phyloP scores from a whole-genome alignment of 1,139 yeast species.

The Suhomyces yuchorum region DNA sequence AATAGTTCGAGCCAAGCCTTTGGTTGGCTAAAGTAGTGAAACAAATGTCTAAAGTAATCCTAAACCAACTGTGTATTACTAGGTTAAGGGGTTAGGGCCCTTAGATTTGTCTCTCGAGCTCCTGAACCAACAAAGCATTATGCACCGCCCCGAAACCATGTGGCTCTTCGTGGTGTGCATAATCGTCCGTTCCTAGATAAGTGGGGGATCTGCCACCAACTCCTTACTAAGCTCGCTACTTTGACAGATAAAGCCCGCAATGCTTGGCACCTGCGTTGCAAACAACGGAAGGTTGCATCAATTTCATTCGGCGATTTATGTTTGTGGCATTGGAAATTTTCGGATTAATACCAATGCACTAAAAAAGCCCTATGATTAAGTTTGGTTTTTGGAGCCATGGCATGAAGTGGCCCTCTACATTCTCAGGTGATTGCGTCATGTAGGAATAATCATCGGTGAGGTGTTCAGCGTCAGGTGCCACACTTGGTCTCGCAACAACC shows the following conservation, averaged over 20 bases:
- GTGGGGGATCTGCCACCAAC: neutral
- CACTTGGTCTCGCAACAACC: neutral
- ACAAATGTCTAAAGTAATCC: too few species aligned
- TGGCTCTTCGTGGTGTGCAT: too few species aligned
- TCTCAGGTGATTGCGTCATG: neutral
- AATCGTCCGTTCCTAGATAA: neutral
- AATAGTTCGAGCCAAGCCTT: too few species aligned
- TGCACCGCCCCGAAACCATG: too few species aligned
- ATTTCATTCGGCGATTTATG: neutral
- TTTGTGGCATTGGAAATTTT: neutral
- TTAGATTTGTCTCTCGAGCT: too few species aligned
- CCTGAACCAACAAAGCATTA: too few species aligned
- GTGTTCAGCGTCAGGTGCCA: neutral
- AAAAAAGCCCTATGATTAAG: neutral
- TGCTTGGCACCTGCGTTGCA: neutral
- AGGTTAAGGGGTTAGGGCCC: too few species aligned
- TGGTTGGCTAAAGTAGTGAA: too few species aligned
- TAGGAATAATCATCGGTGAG: neutral
- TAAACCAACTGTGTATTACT: too few species aligned
- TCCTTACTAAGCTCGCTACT: neutral
- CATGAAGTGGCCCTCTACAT: neutral
- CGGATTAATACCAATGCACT: neutral
- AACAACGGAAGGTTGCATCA: neutral
- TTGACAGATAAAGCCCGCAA: neutral
- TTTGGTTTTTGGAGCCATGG: neutral